Evolutionary conservation across 228 moss, liverwort and hornwort species (phyloP), one percentile per base, ranked within the genome.

Genomic region (Sphagnum fallax): DNA sequence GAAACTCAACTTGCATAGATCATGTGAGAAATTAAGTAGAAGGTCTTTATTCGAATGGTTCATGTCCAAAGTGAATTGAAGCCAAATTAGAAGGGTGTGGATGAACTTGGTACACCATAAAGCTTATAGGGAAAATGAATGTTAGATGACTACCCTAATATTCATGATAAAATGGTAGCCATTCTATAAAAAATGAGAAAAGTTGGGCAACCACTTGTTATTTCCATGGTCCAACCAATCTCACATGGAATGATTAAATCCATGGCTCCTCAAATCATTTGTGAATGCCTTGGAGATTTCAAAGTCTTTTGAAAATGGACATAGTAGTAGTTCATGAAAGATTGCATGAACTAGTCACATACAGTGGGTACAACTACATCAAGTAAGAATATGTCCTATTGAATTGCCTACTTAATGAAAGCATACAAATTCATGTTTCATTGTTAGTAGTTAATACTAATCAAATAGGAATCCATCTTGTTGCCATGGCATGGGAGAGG

Each of bases 161-260:
- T 58, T 58, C 58, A 14, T 58, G 1, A 4, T 58, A 58, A 58
- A 58, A 58, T 58, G 58, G 58, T 58, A 58, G 58, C 58, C 10
- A 9, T 9, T 58, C 10, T 58, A 58, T 14, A 58, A 14, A 58
- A 58, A 58, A 58, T 58, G 58, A 58, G 58, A 58, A 58, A 58
- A 58, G 58, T 58, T 58, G 58, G 58, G 58, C 58, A 58, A 58
- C 58, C 58, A 58, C 10, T 58, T 58, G 58, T 58, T 58, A 58
- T 4, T 58, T 58, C 58, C 58, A 58, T 14, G 14, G 58, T 58
- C 58, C 58, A 58, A 58, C 14, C 58, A 14, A 58, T 58, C 4
- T 58, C 14, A 14, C 58, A 14, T 58, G 58, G 58, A 58, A 58
- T 58, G 58, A 4, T 58, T 58, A 14, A 58, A 58, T 58, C 4